Percentiles rank a stretch among this genome's conserved stretches.
Conservation (phyloP, 2,329 filamentous ascomycete species). For the Aspergillus arachidicola region DNA sequence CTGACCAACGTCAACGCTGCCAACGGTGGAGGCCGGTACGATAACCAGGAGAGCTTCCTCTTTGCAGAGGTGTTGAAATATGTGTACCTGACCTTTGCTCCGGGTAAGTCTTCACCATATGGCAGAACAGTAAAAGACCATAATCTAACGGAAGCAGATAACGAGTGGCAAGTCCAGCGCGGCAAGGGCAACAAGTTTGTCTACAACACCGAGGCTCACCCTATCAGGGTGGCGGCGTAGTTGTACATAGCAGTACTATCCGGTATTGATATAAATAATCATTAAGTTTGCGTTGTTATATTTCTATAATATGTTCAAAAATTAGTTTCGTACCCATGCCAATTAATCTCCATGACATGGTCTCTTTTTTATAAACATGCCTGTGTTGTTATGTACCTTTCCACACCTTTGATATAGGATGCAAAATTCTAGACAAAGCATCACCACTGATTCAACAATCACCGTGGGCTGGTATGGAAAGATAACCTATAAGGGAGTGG, state of each 20-base stretch:
- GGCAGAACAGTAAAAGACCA: too few species aligned
- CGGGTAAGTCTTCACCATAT: slow-evolving; percentile 26
- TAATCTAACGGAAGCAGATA: slow-evolving; percentile 48
- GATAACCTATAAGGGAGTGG: too few species aligned
- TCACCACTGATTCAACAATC: too few species aligned
- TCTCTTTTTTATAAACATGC: too few species aligned
- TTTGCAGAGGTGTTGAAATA: slow-evolving; percentile 91
- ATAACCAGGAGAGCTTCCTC: slow-evolving; percentile 85
- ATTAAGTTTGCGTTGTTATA: not conserved
- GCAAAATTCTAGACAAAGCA: too few species aligned
- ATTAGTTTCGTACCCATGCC: too few species aligned
- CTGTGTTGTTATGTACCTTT: too few species aligned
- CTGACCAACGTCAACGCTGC: slow-evolving; percentile 66
- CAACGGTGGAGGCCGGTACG: slow-evolving; percentile 62
- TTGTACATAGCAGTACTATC: slow-evolving; percentile 10
- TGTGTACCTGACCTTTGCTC: slow-evolving; percentile 69
- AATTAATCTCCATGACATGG: too few species aligned
- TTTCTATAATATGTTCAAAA: too few species aligned
- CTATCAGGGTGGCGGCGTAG: slow-evolving; percentile 28
- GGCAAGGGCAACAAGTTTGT: slow-evolving; percentile 59
- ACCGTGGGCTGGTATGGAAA: too few species aligned
- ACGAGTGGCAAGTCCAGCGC: slow-evolving; percentile 58
- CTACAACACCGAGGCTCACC: slow-evolving; percentile 69
- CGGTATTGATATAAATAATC: not conserved
- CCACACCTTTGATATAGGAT: too few species aligned